phyloP scores from a whole-genome alignment of 2,329 filamentous ascomycete species.

The Fusarium sambucinum region DNA sequence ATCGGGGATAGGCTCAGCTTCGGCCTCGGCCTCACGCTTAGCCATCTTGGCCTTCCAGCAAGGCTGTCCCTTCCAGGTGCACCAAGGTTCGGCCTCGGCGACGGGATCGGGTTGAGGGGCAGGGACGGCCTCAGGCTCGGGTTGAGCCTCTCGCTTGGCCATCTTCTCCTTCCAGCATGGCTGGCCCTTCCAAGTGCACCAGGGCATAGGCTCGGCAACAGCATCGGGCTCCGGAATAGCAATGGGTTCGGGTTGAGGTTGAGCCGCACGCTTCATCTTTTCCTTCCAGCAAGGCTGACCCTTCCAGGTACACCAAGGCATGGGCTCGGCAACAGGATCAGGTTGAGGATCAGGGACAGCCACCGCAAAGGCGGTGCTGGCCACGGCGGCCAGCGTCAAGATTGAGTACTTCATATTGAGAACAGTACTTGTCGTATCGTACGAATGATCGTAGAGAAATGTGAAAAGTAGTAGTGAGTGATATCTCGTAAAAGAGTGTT shows the following conservation, averaged over 20 bases:
- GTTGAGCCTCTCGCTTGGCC: constrained; percentile 1
- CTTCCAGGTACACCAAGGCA: constrained; percentile 11
- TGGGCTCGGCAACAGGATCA: not conserved
- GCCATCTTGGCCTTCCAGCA: constrained; percentile 22
- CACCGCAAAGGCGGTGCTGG: constrained; percentile 26
- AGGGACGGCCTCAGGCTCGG: constrained; percentile 12
- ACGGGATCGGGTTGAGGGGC: not conserved
- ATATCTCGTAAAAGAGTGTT: constrained; percentile 35
- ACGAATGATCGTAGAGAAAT: constrained; percentile 22
- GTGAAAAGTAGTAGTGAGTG: constrained; percentile 22
- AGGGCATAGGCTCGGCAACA: constrained; percentile 22
- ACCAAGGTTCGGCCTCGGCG: constrained; percentile 10
- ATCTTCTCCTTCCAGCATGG: constrained; percentile 54
- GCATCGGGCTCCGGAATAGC: constrained; percentile 41
- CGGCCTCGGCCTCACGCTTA: constrained; percentile 14
- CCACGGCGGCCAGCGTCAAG: constrained; percentile 43
- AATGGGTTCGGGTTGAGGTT: not conserved
- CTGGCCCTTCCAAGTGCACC: constrained; percentile 56
- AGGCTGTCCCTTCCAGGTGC: constrained; percentile 2
- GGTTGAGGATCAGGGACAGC: constrained; percentile 5
- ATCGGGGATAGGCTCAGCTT: not conserved
- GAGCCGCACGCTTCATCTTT: constrained; percentile 15
- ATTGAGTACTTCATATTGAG: constrained; percentile 49
- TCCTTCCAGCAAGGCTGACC: constrained; percentile 21
- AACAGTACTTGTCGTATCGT: constrained; percentile 4